Evolutionary conservation across 768 basidiomycete genomes (phyloP).

Genomic region (Lepiota venenata): DNA sequence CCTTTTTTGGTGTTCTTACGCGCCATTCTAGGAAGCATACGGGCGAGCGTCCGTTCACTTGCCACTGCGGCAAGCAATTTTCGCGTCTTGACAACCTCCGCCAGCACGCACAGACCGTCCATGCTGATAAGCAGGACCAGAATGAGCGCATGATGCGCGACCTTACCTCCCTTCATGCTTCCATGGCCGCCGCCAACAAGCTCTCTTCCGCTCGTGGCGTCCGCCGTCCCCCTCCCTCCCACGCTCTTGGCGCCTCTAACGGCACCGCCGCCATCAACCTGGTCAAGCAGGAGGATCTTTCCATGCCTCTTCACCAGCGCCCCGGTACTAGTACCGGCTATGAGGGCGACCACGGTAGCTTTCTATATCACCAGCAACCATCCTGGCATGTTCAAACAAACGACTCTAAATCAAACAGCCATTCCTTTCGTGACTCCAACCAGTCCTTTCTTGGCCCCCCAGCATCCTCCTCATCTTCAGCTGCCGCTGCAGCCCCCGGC

Average conservation of each 20-base stretch:
- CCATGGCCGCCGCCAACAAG: slow-evolving; percentile 64
- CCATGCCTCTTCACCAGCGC: slow-evolving; percentile 39
- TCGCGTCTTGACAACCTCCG: slow-evolving; percentile 95
- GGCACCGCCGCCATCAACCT: slow-evolving; percentile 18
- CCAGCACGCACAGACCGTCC: slow-evolving; percentile 96
- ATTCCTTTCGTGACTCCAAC: slow-evolving; percentile 79
- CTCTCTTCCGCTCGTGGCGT: slow-evolving; percentile 18
- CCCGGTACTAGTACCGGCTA: slow-evolving; percentile 77
- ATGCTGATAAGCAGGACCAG: slow-evolving; percentile 87
- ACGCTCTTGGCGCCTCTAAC: slow-evolving; percentile 13
- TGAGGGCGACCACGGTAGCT: slow-evolving; percentile 43
- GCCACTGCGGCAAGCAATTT: slow-evolving; percentile 95
- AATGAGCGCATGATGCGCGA: slow-evolving; percentile 93
- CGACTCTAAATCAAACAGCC: slow-evolving; percentile 23
- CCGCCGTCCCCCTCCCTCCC: slow-evolving; percentile 18
- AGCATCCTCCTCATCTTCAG: slow-evolving; percentile 27
- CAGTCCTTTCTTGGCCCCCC: slow-evolving; percentile 70
- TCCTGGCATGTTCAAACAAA: slow-evolving; percentile 5
- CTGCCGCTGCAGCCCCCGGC: slow-evolving; percentile 34
- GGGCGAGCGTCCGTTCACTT: slow-evolving; percentile 93
- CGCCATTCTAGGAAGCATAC: slow-evolving; percentile 79
- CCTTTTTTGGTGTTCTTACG: slow-evolving; percentile 14
- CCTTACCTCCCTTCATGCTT: slow-evolving; percentile 77
- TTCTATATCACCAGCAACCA: slow-evolving; percentile 26
- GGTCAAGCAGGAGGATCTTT: slow-evolving; percentile 40